Evolutionary conservation across 805 yeast genomes (phyloP), one percentile per base, ranked within the genome.

Genomic region (Kazachstania kunashirensis): DNA sequence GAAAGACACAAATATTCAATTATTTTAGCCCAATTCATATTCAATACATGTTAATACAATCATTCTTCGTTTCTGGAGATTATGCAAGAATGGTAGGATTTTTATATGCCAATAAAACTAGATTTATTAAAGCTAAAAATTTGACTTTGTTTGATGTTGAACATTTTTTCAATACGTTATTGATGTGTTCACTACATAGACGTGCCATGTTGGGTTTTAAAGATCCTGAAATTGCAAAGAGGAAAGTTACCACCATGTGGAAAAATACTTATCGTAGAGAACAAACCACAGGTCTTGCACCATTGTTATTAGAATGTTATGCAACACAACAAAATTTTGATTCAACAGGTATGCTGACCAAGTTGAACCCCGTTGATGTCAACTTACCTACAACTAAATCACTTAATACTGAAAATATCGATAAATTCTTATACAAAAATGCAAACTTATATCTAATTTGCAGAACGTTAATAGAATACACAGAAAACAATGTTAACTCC

Each of bases 161-260:
- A 15, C 54, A 49, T 25, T 49, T 53, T 23, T 54, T 53, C 34
- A 54, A 54, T 37, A 42, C 56, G 1, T 28, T 54, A 16, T 5
- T 52, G n/a, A 47, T 50, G 46, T 53, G 59, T 41, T 49, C 47
- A 29, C 26, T 56, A 25, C 59, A 55, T 17, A 50, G 59, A 42
- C 46, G 48, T 30, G 37, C 35, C 6, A 23, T 43, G 8, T 32
- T 37, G 15, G 25, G 43, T 6, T 47, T 43, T 20, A 36, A 38
- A 7, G 52, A 53, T 23, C 29, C 36, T 21, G 41, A 29, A 10
- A 33, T 41, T 15, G 48, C 57, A 6, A 21, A 23, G 15, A 48
- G 37, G 29, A 55, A 55, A 37, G 36, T 54, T 10, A 25, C 34
- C 13, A 43, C 27, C 10, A 48, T 49, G 11, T 57, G 57, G 55